Percentiles rank a stretch among this genome's conserved stretches.
Conservation (phyloP, 2,329 filamentous ascomycete species). For the Diaporthe eres region DNA sequence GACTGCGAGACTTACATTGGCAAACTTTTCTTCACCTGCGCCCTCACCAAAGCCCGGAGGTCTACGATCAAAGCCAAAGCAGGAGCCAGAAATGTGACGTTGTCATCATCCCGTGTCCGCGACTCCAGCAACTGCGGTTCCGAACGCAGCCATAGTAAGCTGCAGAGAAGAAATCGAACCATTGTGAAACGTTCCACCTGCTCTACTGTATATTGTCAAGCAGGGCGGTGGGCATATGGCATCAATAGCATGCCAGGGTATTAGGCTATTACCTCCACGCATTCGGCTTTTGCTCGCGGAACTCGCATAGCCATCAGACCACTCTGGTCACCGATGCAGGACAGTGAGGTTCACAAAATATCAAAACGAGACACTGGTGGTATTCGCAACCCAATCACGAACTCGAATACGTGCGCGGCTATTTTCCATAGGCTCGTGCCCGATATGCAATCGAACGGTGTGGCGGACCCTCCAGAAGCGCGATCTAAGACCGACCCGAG, state of each 20-base stretch:
- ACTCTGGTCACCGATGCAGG: slow-evolving; percentile 10
- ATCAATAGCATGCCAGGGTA: neutral
- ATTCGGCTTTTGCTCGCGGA: neutral
- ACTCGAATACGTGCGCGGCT: neutral
- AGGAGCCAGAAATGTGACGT: slow-evolving; percentile 7
- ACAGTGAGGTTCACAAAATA: slow-evolving; percentile 3
- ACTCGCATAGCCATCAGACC: slow-evolving; percentile 8
- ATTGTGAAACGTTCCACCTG: slow-evolving; percentile 15
- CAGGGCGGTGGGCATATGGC: neutral
- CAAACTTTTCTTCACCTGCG: too few relatives aligned
- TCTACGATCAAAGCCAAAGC: neutral
- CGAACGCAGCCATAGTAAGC: slow-evolving; percentile 5
- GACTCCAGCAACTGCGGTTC: neutral
- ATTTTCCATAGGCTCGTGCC: slow-evolving; percentile 2
- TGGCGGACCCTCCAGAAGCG: neutral
- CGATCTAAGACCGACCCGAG: slow-evolving; percentile 7
- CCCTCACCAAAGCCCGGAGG: neutral
- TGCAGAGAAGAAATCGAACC: neutral
- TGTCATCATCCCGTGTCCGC: neutral
- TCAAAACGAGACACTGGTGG: slow-evolving; percentile 10
- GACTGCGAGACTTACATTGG: neutral
- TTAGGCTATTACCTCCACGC: neutral
- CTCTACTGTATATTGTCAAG: neutral
- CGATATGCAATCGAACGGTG: neutral
- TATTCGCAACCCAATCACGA: slow-evolving; percentile 11